Conservation (phyloP, 139 green algal genomes). For the Medakamo hakoo region DNA sequence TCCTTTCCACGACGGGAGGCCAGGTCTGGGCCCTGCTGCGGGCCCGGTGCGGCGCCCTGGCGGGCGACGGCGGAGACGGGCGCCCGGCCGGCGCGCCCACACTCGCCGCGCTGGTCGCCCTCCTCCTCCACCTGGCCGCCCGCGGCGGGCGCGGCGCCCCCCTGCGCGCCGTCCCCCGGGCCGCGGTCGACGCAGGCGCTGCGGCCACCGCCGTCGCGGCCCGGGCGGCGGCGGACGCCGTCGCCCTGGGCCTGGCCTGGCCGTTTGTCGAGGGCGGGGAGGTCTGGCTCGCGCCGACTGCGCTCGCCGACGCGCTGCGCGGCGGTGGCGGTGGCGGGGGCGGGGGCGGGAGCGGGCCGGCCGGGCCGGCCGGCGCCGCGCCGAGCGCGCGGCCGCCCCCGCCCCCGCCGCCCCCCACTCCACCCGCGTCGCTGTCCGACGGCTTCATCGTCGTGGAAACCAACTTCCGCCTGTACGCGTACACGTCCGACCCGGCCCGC, state of each 20-base stretch:
- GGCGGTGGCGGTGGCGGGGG: neutral
- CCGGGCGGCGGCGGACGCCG: neutral
- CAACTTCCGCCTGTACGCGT: constrained; percentile 76
- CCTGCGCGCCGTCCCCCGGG: neutral
- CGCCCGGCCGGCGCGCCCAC: too few relatives aligned
- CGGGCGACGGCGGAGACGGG: too few relatives aligned
- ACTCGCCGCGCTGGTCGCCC: neutral
- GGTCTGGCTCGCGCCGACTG: neutral
- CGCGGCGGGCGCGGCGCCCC: too few relatives aligned
- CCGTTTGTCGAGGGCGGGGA: neutral
- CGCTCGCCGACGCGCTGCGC: too few relatives aligned
- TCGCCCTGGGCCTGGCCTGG: neutral
- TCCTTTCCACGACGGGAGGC: neutral
- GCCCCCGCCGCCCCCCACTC: neutral
- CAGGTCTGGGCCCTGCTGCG: neutral
- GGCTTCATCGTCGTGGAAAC: constrained; percentile 71
- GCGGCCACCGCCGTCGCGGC: too few relatives aligned
- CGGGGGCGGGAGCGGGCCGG: neutral
- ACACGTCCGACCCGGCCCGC: constrained; percentile 50
- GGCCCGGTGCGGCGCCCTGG: too few relatives aligned
- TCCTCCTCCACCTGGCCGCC: neutral
- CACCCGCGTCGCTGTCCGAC: constrained; percentile 7
- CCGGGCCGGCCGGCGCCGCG: too few relatives aligned
- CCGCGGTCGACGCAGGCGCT: too few relatives aligned
- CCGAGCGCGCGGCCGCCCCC: too few relatives aligned